Percentiles rank a stretch among this genome's conserved stretches.
Evolutionary conservation across 495 filamentous ascomycete species (phyloP).

Genomic region (Haplographium delicatum): DNA sequence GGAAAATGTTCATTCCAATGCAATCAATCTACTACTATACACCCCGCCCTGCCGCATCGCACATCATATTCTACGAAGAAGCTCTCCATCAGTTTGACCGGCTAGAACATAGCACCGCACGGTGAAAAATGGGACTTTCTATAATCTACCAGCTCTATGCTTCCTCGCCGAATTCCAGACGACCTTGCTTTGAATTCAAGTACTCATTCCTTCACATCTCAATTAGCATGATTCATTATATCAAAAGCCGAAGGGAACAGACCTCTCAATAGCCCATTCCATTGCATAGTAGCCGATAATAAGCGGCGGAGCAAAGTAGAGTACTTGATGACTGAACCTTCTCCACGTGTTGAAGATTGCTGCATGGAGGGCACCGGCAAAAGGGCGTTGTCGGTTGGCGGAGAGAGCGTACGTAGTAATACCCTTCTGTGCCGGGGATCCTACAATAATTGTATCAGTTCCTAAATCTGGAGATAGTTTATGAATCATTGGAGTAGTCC

Average conservation of each 20-base stretch:
- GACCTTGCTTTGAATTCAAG: conserved; percentile 67
- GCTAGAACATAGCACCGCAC: conserved; percentile 26
- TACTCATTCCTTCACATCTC: conserved; percentile 58
- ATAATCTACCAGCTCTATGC: conserved; percentile 22
- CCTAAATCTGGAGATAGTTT: too few species aligned
- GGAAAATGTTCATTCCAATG: not conserved
- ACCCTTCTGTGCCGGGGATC: conserved; percentile 55
- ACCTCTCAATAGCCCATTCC: conserved; percentile 76
- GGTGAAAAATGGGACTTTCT: conserved; percentile 18
- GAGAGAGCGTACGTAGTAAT: conserved; percentile 58
- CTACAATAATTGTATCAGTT: conserved; percentile 22
- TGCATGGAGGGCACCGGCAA: conserved; percentile 54
- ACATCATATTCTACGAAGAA: too few species aligned
- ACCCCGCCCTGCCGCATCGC: conserved; percentile 12
- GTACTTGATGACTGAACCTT: conserved; percentile 49
- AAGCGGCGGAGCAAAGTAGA: conserved; percentile 69
- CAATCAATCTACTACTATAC: conserved; percentile 24
- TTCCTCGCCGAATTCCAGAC: conserved; percentile 20
- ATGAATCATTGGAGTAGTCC: too few species aligned
- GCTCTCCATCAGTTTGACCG: conserved; percentile 13
- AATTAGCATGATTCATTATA: not conserved
- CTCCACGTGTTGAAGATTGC: conserved; percentile 63
- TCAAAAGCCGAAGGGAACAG: conserved; percentile 23
- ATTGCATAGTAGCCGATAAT: conserved; percentile 59
- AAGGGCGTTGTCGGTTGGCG: conserved; percentile 59